Base-by-base conservation (phyloP, 257 asterid genomes). In the Nicotiana tomentosiformis region DNA sequence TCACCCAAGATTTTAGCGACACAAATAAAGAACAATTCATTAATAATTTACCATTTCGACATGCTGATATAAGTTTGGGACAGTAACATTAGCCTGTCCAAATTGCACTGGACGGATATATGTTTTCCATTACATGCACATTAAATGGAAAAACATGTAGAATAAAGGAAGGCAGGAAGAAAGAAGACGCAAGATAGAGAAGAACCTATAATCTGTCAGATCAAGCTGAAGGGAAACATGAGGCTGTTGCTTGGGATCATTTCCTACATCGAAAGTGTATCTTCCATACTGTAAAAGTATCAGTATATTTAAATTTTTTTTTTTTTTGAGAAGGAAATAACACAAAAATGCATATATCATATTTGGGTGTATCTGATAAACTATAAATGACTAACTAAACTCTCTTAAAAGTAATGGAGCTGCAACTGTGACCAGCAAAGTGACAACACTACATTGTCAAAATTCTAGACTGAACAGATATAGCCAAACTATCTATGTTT, bases 131-230 rank as follows among this genome's bases (percentile, higher is more conserved):
- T 26, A 62, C 29, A 39, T 62, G 29, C 53, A 43, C 35, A 17
- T 37, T 26, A 62, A 80, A 61, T 62, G 49, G 11, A 62, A 35
- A n/a, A 29, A 15, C 23, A 66, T 1, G 14, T n/a, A 64, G 3
- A 23, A 4, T 10, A 62, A 80, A 35, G 60, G 57, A 65, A 10
- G 79, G 61, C 12, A 30, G 49, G 39, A 82, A 68, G 7, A 18
- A 72, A 68, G n/a, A 33, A 80, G 43, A 6, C 11, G 51, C 67
- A 64, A 62, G 83, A 69, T 82, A 79, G 84, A 81, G 77, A 20
- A 84, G 84, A 87, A 94, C 99, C 97, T 94, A 87, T 94, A 96
- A 88, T 96, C 97, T 11, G 98, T 96, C 90, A 94, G 82, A 83
- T 98, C 98, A 84, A 95, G 97, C 81, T 87, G 95, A 87, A 95